Percentiles rank a stretch among this genome's conserved stretches.
phyloP scores from a whole-genome alignment of 805 yeast species.

The Komagataella populi region DNA sequence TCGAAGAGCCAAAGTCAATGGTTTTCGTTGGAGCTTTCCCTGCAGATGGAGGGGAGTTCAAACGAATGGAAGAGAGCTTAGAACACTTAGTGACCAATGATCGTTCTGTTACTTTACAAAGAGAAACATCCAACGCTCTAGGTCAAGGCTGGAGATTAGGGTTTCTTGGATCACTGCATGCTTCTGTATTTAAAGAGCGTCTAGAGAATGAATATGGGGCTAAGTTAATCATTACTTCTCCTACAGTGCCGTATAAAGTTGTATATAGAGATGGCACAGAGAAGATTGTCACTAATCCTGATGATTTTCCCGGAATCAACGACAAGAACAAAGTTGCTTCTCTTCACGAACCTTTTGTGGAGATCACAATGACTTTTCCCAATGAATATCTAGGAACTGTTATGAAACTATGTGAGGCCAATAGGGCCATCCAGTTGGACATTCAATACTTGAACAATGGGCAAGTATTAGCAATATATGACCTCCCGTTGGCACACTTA shows the following conservation, averaged over 20 bases:
- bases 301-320: slow-evolving; percentile 68
- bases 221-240: slow-evolving; percentile 81
- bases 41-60: slow-evolving; percentile 86
- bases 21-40: slow-evolving; percentile 98
- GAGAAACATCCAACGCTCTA: slow-evolving; percentile 85
- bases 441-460: slow-evolving; percentile 65
- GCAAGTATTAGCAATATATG: slow-evolving; percentile 70
- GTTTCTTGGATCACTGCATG: slow-evolving; percentile 87
- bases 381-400: slow-evolving; percentile 80
- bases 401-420: slow-evolving; percentile 72
- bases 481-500: slow-evolving; percentile 74
- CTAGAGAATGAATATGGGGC: slow-evolving; percentile 92
- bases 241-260: slow-evolving; percentile 87
- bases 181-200: slow-evolving; percentile 86
- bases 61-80: slow-evolving; percentile 78
- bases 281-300: slow-evolving; percentile 72
- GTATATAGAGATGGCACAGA: slow-evolving; percentile 53
- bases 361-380: slow-evolving; percentile 83
- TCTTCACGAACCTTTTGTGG: slow-evolving; percentile 77
- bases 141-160: slow-evolving; percentile 99
- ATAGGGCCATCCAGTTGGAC: slow-evolving; percentile 75
- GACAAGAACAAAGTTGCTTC: slow-evolving; percentile 27
- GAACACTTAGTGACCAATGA: slow-evolving; percentile 84
- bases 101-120: slow-evolving; percentile 76
- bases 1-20: slow-evolving; percentile 96